phyloP scores from a whole-genome alignment of 805 yeast species.

The Candida koratica region DNA sequence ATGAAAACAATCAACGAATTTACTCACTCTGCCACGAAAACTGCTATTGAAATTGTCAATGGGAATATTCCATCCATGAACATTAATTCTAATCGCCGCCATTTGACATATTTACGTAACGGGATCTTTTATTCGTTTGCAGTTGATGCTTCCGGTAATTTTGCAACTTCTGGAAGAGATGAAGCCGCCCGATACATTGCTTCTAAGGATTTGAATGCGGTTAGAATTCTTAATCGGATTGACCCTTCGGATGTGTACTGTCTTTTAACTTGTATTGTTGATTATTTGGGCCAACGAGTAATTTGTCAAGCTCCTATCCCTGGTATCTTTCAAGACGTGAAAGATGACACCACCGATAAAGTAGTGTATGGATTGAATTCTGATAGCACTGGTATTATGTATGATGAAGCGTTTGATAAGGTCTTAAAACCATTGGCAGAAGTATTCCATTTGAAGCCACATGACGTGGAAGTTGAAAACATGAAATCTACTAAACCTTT shows the following conservation, averaged over 20 bases:
- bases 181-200: constrained; percentile 82
- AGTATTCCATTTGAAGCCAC: constrained; percentile 74
- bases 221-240: constrained; percentile 62
- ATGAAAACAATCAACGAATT: constrained; percentile 73
- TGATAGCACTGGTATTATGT: constrained; percentile 46
- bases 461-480: constrained; percentile 48
- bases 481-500: constrained; percentile 42
- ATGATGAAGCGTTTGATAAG: constrained; percentile 50
- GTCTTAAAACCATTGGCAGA: constrained; percentile 61
- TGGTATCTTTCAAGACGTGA: constrained; percentile 60
- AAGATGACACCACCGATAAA: constrained; percentile 40
- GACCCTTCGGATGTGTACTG: constrained; percentile 63
- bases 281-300: constrained; percentile 83
- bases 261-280: constrained; percentile 80
- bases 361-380: constrained; percentile 76
- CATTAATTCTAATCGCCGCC: constrained; percentile 61
- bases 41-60: constrained; percentile 71
- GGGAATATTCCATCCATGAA: constrained; percentile 78
- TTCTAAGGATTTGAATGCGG: constrained; percentile 72
- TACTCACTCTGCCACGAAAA: constrained; percentile 67
- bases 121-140: constrained; percentile 86
- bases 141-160: constrained; percentile 58
- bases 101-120: constrained; percentile 69
- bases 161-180: constrained; percentile 67
- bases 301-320: constrained; percentile 96